Evolutionary conservation across 257 asterid species (phyloP).

Genomic region (Solanum megistacrolobum): DNA sequence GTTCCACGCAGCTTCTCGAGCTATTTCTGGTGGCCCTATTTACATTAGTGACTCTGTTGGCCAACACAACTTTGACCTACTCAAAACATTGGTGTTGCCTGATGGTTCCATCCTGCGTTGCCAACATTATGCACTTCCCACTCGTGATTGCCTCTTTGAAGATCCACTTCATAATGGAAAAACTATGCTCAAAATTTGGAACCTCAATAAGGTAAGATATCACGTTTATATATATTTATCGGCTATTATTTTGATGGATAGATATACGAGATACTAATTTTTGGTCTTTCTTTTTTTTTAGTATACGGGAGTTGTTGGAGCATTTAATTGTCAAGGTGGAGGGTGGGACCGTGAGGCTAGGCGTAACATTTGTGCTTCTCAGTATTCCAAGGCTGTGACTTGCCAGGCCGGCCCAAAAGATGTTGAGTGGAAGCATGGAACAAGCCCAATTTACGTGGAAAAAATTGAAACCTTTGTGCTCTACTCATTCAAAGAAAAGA

Average conservation of each 20-base stretch:
- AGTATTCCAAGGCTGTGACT: conserved; percentile 47
- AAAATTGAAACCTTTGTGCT: conserved; percentile 34
- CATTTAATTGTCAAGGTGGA: conserved; percentile 95
- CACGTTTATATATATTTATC: too few species aligned
- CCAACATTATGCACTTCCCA: conserved; percentile 66
- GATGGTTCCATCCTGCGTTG: conserved; percentile 78
- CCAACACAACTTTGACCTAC: conserved; percentile 63
- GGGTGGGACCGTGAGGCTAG: conserved; percentile 78
- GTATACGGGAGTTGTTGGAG: conserved; percentile 86
- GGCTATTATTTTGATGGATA: not conserved
- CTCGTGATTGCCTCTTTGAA: conserved; percentile 74
- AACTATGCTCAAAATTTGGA: conserved; percentile 92
- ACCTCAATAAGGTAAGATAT: conserved; percentile 55
- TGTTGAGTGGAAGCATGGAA: conserved; percentile 55
- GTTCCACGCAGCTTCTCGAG: conserved; percentile 91
- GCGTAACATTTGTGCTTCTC: conserved; percentile 63
- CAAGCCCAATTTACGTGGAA: conserved; percentile 32
- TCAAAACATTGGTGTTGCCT: conserved; percentile 59
- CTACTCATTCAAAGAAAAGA: conserved; percentile 37
- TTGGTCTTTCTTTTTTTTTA: conserved; percentile 10
- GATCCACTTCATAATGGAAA: conserved; percentile 83
- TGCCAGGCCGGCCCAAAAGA: conserved; percentile 50
- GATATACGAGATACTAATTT: not conserved
- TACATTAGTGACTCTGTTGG: conserved; percentile 78
- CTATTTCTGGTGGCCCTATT: conserved; percentile 96